phyloP scores from a whole-genome alignment of 202 grass and related monocot genomes.

The Musa balbisiana region DNA sequence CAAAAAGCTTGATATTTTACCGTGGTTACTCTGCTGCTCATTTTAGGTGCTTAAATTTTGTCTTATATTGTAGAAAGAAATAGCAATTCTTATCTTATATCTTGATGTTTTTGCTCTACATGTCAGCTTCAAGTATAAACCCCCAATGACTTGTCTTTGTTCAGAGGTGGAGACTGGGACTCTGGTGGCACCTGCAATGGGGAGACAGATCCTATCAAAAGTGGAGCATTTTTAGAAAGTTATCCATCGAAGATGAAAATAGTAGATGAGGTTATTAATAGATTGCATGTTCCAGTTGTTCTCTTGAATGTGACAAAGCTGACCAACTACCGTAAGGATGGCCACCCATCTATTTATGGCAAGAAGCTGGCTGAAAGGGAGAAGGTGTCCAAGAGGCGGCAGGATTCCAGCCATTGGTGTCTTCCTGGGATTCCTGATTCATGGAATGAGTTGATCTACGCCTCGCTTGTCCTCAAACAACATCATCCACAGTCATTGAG shows the following conservation, averaged over 20 bases:
- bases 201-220: conserved; percentile 49
- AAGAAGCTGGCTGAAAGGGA: conserved; percentile 21
- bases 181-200: conserved; percentile 83
- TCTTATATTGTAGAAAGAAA: background rate
- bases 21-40: conserved; percentile 82
- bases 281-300: conserved; percentile 66
- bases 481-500: background rate
- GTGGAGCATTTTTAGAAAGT: conserved; percentile 43
- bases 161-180: conserved; percentile 82
- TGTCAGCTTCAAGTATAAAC: background rate
- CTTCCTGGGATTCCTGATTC: conserved; percentile 77
- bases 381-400: conserved; percentile 62
- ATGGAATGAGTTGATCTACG: conserved; percentile 92
- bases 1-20: conserved; percentile 53
- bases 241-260: conserved; percentile 82
- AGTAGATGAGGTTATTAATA: conserved; percentile 42
- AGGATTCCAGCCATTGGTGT: conserved; percentile 94
- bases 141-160: background rate
- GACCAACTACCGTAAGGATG: conserved; percentile 77
- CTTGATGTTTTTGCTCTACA: background rate
- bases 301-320: conserved; percentile 69
- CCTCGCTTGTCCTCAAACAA: conserved; percentile 28
- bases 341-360: conserved; percentile 60
- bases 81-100: background rate
- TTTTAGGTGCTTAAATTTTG: conserved; percentile 45